These are phyloP conservation scores for Parascedosporium putredinis DNA, from an alignment of 2,329 filamentous ascomycete genomes.

Conservation along the genomic window DNA sequence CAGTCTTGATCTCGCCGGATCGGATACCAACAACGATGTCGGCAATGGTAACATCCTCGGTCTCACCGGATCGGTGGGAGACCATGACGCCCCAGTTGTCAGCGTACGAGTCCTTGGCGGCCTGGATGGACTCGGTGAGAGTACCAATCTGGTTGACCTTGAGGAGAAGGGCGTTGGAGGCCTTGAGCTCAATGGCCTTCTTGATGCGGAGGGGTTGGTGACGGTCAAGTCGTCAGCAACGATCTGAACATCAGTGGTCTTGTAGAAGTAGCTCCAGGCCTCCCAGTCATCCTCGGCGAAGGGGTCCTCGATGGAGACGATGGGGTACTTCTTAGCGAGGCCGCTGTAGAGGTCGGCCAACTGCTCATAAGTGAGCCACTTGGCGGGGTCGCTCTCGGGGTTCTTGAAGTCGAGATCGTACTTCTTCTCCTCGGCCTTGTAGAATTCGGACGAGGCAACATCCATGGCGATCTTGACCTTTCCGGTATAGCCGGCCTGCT, in stretches of 20 bases:
- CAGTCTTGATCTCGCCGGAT: conserved; percentile 97
- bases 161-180: conserved; percentile 93
- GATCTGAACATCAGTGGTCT: conserved; percentile 96
- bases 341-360: conserved; percentile 84
- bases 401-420: conserved; percentile 99
- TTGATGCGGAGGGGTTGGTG: conserved; percentile 99
- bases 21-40: conserved; percentile 97
- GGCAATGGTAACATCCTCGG: conserved; percentile 97
- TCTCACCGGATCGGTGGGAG: conserved; percentile 97
- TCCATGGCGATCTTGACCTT: conserved; percentile 99
- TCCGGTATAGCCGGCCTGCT: conserved; percentile 90
- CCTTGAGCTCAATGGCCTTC: conserved; percentile 98
- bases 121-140: conserved; percentile 96
- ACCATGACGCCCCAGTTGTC: conserved; percentile 99
- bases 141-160: conserved; percentile 99
- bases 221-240: conserved; percentile 98
- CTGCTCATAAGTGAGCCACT: conserved; percentile 99
- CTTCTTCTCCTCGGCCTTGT: conserved; percentile 96
- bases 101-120: conserved; percentile 94
- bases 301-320: conserved; percentile 97
- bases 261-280: conserved; percentile 99
- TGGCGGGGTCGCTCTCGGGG: conserved; percentile 86
- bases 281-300: conserved; percentile 99
- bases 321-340: conserved; percentile 90
- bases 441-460: conserved; percentile 98